Percentiles rank a stretch among this genome's conserved stretches.
Evolutionary conservation across 2,329 filamentous ascomycete species (phyloP).

Genomic region (Rutstroemia sp.): DNA sequence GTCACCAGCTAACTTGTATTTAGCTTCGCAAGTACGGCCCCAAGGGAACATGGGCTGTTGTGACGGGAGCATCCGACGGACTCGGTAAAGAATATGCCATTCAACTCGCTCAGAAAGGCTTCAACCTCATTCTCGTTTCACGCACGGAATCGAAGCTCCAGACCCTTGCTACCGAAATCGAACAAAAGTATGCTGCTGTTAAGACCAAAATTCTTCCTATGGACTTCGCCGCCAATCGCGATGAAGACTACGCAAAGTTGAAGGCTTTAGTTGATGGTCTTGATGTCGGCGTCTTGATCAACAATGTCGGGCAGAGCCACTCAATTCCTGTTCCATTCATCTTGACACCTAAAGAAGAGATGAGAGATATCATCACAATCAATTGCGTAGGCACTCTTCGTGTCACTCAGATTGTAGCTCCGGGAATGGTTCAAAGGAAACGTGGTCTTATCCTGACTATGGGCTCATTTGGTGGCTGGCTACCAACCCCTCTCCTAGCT

Average conservation of each 20-base stretch:
- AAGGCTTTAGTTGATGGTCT: slow-evolving; percentile 61
- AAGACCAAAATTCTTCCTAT: slow-evolving; percentile 77
- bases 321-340: slow-evolving; percentile 85
- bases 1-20: background rate
- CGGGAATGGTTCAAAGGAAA: slow-evolving; percentile 76
- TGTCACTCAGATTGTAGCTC: slow-evolving; percentile 77
- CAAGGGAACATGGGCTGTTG: slow-evolving; percentile 86
- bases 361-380: slow-evolving; percentile 87
- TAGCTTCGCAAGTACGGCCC: slow-evolving; percentile 86
- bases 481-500: slow-evolving; percentile 84
- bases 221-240: slow-evolving; percentile 79
- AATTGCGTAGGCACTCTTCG: slow-evolving; percentile 89
- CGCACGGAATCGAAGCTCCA: slow-evolving; percentile 91
- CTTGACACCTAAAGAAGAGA: slow-evolving; percentile 69
- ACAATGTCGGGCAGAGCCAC: slow-evolving; percentile 95
- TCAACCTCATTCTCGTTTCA: slow-evolving; percentile 91
- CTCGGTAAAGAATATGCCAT: slow-evolving; percentile 93
- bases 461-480: slow-evolving; percentile 91
- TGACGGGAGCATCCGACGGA: slow-evolving; percentile 93
- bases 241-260: slow-evolving; percentile 72
- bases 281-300: slow-evolving; percentile 82
- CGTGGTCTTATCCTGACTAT: slow-evolving; percentile 90
- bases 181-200: slow-evolving; percentile 56
- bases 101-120: slow-evolving; percentile 84
- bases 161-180: slow-evolving; percentile 66